Evolutionary conservation across 441 rosid species (phyloP), one percentile per base, ranked within the genome.

Genomic region (Populus hybrid): DNA sequence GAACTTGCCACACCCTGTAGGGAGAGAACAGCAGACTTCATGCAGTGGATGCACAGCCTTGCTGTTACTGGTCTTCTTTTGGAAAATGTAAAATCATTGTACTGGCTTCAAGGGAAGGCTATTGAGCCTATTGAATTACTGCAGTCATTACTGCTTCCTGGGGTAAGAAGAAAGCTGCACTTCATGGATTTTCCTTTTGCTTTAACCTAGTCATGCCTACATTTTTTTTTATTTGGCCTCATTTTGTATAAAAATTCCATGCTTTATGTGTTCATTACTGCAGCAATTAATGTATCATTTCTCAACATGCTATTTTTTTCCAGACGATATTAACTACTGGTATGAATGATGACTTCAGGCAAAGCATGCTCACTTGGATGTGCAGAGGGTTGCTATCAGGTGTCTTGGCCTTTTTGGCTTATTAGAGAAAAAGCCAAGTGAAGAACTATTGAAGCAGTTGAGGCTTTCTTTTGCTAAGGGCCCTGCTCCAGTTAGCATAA

Each of bases 41-140:
- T 90, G 82, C 97, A 93, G 81, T 96, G 98, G 99, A 94, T 96
- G 98, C 98, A 94, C 81, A 77, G 92, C 84, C 91, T 96, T 72
- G 89, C 99, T 81, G 91, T 96, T 83, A 87, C 93, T 74, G 92
- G 97, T 82, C 92, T 94, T 82, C 95, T 94, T 72, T 80, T 94
- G 84, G 98, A 93, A 86, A 89, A 91, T 79, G 82, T 90, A 75
- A 89, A 92, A 78, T 89, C 97, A 71, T 80, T 91, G 68, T 83
- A 78, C 79, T 85, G 84, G 83, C 79, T 92, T 74, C 93, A 84
- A 84, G 93, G 92, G 78, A 92, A 85, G 81, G 87, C 93, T 83
- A 88, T 88, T 59, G 91, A 93, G 80, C 86, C 94, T 67, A 85
- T 83, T 81, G 97, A 96, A 77, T 81, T 96, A 67, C 89, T 90